These are phyloP conservation scores for Escallonia herrerae DNA, from an alignment of 129 eudicot species.

Conservation along the genomic window DNA sequence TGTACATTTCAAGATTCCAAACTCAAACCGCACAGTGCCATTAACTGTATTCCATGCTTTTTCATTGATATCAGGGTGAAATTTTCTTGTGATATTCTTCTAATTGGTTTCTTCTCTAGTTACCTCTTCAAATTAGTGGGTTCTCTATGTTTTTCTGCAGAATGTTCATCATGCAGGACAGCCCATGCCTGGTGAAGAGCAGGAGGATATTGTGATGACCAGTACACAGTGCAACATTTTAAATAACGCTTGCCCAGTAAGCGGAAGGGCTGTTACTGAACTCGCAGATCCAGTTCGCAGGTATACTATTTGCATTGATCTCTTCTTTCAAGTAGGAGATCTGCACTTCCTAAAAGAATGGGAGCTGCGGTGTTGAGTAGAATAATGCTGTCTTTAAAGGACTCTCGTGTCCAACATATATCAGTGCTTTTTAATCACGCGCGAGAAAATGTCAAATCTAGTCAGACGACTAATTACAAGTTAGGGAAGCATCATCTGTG, in stretches of 20 bases:
- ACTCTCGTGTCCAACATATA: no score
- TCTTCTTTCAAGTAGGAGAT: background rate
- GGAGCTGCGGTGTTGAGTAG: no score
- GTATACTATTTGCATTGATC: conserved; percentile 22
- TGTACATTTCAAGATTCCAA: no score
- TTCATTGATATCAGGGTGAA: background rate
- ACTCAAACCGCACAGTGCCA: no score
- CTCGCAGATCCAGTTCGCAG: conserved; percentile 86
- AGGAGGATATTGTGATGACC: conserved; percentile 91
- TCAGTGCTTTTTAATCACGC: no score
- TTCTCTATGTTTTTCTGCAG: conserved; percentile 32
- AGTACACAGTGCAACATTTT: conserved; percentile 66
- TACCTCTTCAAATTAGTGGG: background rate
- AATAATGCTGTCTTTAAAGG: no score
- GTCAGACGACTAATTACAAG: no score
- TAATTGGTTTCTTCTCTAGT: background rate
- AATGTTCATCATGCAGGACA: conserved; percentile 86
- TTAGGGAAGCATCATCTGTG: no score
- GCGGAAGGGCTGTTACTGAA: conserved; percentile 72
- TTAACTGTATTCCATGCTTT: no score
- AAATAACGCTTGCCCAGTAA: conserved; percentile 62
- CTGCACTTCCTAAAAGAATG: background rate
- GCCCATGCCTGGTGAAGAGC: conserved; percentile 99
- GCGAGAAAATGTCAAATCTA: no score
- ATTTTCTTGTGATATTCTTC: background rate